These are phyloP conservation scores for Cerrena zonata DNA, from an alignment of 1,284 basidiomycete species.

Conservation along the genomic window DNA sequence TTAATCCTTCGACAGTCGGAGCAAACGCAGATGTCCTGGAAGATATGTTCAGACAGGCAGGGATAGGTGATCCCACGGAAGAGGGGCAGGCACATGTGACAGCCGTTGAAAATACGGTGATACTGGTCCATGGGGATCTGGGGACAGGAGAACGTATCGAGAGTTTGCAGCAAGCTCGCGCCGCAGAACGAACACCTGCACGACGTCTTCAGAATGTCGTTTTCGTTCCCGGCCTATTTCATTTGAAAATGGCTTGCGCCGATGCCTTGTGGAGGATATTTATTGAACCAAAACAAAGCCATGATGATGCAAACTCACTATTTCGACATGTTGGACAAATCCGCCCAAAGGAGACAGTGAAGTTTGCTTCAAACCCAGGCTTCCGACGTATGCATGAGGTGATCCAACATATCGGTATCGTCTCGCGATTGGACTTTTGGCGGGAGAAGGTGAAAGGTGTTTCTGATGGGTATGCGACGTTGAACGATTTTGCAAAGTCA, in stretches of 20 bases:
- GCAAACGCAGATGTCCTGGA: not conserved
- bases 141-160: not conserved
- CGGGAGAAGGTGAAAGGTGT: conserved; percentile 5
- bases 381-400: conserved; percentile 34
- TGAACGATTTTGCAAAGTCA: conserved; percentile 19
- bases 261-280: conserved; percentile 26
- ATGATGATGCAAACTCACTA: conserved; percentile 7
- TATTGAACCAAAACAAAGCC: conserved; percentile 4
- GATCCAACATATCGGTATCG: conserved; percentile 25
- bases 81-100: not conserved
- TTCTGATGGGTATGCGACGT: not conserved
- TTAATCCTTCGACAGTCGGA: conserved; percentile 3
- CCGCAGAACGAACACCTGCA: not conserved
- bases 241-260: conserved; percentile 29
- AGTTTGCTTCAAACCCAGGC: conserved; percentile 25
- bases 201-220: conserved; percentile 18
- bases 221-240: conserved; percentile 26
- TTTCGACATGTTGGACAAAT: conserved; percentile 15
- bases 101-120: not conserved
- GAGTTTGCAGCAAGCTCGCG: not conserved
- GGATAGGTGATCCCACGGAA: not conserved
- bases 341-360: conserved; percentile 25
- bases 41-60: not conserved
- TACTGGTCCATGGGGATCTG: conserved; percentile 7
- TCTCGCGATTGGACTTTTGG: conserved; percentile 22